A percentile compares a stretch with the other conserved stretches of the same genome.
These are phyloP conservation scores for Suillus subluteus DNA, from an alignment of 768 basidiomycete species.

Conservation along the genomic window DNA sequence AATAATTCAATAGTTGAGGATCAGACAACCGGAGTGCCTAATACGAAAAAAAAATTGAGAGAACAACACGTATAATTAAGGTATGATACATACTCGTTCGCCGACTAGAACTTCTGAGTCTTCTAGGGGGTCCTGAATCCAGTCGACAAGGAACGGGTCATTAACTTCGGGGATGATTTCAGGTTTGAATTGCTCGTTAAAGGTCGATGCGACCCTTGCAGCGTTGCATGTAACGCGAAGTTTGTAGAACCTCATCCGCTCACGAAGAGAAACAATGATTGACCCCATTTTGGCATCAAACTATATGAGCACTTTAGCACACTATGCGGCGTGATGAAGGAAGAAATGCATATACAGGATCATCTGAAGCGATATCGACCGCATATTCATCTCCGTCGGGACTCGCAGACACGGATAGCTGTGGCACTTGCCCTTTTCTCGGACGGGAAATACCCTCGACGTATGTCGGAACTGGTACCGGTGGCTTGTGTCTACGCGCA, in stretches of 20 bases:
- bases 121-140: slow-evolving; percentile 65
- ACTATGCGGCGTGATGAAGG: slow-evolving; percentile 4
- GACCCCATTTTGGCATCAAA: slow-evolving; percentile 78
- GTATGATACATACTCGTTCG: slow-evolving; percentile 54
- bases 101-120: slow-evolving; percentile 60
- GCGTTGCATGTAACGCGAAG: slow-evolving; percentile 74
- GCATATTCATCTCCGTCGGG: slow-evolving; percentile 55
- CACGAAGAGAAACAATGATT: slow-evolving; percentile 72
- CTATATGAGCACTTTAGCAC: slow-evolving; percentile 37
- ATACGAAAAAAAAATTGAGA: slow-evolving; percentile 11
- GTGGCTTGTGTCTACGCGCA: slow-evolving; percentile 60
- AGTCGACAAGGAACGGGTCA: slow-evolving; percentile 82
- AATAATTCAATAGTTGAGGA: slow-evolving; percentile 68
- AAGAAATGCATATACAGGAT: slow-evolving; percentile 52
- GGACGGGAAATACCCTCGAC: slow-evolving; percentile 61
- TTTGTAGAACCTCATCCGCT: slow-evolving; percentile 87
- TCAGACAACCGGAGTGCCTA: slow-evolving; percentile 75
- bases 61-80: slow-evolving; percentile 10
- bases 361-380: slow-evolving; percentile 51
- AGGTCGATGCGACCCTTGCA: slow-evolving; percentile 69
- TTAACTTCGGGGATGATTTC: slow-evolving; percentile 86
- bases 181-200: slow-evolving; percentile 83
- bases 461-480: slow-evolving; percentile 46
- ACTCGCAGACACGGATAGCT: slow-evolving; percentile 24
- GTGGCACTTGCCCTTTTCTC: slow-evolving; percentile 36